A percentile compares a stretch with the other conserved stretches of the same genome.
Conservation (phyloP, 2,329 filamentous ascomycete species). For the Colletotrichum euphorbiae region DNA sequence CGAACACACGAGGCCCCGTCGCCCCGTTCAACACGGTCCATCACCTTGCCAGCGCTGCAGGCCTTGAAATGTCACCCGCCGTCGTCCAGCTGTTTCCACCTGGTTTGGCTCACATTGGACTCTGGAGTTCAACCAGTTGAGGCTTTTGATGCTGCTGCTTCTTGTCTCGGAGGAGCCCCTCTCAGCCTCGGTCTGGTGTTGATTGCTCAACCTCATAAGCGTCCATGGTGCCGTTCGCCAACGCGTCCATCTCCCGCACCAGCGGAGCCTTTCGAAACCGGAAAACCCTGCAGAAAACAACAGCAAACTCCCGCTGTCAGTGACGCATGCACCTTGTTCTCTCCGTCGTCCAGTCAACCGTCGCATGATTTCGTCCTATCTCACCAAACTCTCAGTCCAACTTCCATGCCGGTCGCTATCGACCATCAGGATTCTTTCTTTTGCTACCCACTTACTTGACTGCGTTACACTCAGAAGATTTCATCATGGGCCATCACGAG, state of each 20-base stretch:
- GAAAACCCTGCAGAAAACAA: constrained; percentile 30
- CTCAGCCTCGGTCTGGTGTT: constrained; percentile 16
- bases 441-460: not conserved
- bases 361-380: constrained; percentile 34
- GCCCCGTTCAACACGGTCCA: constrained; percentile 18
- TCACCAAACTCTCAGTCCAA: constrained; percentile 21
- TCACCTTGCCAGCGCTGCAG: not conserved
- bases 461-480: not conserved
- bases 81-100: constrained; percentile 5
- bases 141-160: not conserved
- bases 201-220: not conserved
- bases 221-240: not conserved
- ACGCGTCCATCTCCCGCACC: not conserved
- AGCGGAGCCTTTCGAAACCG: constrained; percentile 2
- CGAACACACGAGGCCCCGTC: constrained; percentile 34
- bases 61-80: not conserved
- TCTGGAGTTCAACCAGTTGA: not conserved
- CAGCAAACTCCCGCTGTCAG: constrained; percentile 39
- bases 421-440: not conserved
- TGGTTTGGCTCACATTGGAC: not conserved
- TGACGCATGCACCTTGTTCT: constrained; percentile 8
- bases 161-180: not conserved
- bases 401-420: not conserved
- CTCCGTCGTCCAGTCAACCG: constrained; percentile 32
- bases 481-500: not conserved